These are phyloP conservation scores for Phytopythium boreale DNA, from an alignment of 352 stramenopile species.

Conservation along the genomic window DNA sequence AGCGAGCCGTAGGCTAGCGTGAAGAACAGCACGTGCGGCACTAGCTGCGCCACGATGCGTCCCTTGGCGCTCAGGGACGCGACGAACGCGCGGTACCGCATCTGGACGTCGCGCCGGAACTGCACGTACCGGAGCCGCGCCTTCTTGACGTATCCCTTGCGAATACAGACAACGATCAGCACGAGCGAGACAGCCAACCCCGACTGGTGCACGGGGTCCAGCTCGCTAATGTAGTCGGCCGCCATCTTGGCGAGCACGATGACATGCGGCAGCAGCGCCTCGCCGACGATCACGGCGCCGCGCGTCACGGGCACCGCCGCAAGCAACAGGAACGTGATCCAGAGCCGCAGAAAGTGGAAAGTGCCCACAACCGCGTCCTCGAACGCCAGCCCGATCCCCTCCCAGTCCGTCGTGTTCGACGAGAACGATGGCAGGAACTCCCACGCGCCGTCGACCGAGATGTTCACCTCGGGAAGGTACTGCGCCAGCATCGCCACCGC, in stretches of 20 bases:
- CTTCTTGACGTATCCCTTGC: constrained; percentile 64
- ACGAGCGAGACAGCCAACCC: constrained; percentile 24
- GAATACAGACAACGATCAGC: constrained; percentile 46
- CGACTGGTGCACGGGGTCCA: constrained; percentile 65
- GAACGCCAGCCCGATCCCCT: constrained; percentile 51
- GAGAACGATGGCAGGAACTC: constrained; percentile 39
- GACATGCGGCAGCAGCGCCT: constrained; percentile 66
- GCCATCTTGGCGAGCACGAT: constrained; percentile 33
- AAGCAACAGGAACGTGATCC: constrained; percentile 51
- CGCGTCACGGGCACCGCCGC: constrained; percentile 43
- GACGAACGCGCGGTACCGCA: constrained; percentile 69
- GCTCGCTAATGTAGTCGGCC: constrained; percentile 37
- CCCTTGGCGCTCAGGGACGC: constrained; percentile 69
- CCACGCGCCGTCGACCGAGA: constrained; percentile 22
- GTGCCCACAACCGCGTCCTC: constrained; percentile 49
- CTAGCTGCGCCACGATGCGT: constrained; percentile 45
- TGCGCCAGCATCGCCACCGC: constrained; percentile 9
- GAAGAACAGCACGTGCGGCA: constrained; percentile 73
- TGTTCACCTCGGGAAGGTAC: constrained; percentile 14
- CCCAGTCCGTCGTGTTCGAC: constrained; percentile 50
- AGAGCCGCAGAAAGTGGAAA: constrained; percentile 60
- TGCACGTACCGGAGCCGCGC: constrained; percentile 45
- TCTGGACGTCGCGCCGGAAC: constrained; percentile 44
- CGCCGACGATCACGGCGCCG: constrained; percentile 33
- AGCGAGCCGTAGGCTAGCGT: constrained; percentile 52